Percentiles rank a stretch among this genome's conserved stretches.
These are phyloP conservation scores for Hyphodiscus sp. DNA, from an alignment of 2,329 filamentous ascomycete species.

Conservation along the genomic window DNA sequence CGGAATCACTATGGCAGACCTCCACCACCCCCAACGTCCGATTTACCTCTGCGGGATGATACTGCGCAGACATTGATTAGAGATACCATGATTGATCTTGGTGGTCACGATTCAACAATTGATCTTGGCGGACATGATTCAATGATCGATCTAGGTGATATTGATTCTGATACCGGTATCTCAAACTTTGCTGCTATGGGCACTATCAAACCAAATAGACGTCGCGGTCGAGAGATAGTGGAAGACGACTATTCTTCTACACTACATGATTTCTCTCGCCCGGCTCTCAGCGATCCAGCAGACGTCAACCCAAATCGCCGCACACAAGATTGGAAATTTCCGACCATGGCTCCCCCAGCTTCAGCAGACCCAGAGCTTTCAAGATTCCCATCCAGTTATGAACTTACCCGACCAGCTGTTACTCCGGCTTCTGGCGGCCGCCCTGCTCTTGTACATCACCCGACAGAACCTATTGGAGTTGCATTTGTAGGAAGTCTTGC, in stretches of 20 bases:
- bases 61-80: slow-evolving; percentile 44
- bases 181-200: slow-evolving; percentile 55
- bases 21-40: slow-evolving; percentile 35
- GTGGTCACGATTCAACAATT: slow-evolving; percentile 50
- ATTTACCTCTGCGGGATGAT: slow-evolving; percentile 54
- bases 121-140: slow-evolving; percentile 56
- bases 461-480: slow-evolving; percentile 41
- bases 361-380: slow-evolving; percentile 48
- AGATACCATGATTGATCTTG: slow-evolving; percentile 60
- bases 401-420: slow-evolving; percentile 19
- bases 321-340: slow-evolving; percentile 54
- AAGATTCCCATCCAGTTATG: slow-evolving; percentile 38
- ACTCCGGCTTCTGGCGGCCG: slow-evolving; percentile 32
- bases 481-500: slow-evolving; percentile 18
- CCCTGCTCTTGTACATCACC: slow-evolving; percentile 43
- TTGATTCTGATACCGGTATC: slow-evolving; percentile 47
- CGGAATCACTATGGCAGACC: slow-evolving; percentile 50
- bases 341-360: slow-evolving; percentile 45
- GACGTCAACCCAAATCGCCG: slow-evolving; percentile 46
- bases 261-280: slow-evolving; percentile 38
- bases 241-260: slow-evolving; percentile 18
- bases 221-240: slow-evolving; percentile 14
- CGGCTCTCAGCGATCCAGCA: slow-evolving; percentile 52
- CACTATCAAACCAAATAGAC: slow-evolving; percentile 40
- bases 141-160: slow-evolving; percentile 58